Base-by-base conservation (phyloP, 177 flowering plant species). In the Vitis hybrid region DNA sequence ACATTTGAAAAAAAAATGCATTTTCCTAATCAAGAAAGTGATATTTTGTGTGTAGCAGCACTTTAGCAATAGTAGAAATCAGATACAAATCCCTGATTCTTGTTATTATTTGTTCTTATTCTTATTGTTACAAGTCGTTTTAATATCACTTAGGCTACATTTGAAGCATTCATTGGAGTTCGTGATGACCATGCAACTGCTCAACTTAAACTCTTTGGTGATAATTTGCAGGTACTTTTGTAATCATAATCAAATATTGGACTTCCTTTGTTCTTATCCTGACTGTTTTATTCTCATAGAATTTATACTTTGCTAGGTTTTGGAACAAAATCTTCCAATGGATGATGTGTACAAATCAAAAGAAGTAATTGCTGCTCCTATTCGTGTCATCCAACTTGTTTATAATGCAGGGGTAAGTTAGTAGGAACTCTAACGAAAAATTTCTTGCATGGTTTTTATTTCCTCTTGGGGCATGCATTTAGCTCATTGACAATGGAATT, bases 291-390 rank as follows among this genome's bases (percentile, higher is more conserved):
- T 52, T 64, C 40, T 52, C 17, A 55, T 5, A 23, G 15, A 51
- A 48, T 10, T 15, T 64, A 6, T 26, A 45, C 11, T 52, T 69
- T 50, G 45, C 8, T 73, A 94, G 97, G 76, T 84, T 69, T 77
- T 94, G 88, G 99, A 94, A 74, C 77, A 84, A 80, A 91, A 92
- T 86, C 97, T 94, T 72, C 99, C 99, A 57, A 75, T 94, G 87
- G 95, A 91, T 54, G 75, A 77, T 71, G 70, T 69, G 2, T 94
- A 87, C 80, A 94, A 94, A 75, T 92, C 99, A 32, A 76, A 83
- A 81, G 84, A 88, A 78, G 86, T 94, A 45, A 78, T 56, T 78
- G 89, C 96, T 73, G 97, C 99, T 69, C 97, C 99, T n/a, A 94
- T 94, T 71, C 97, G 99, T 74, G 99, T 94, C 67, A 79, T 94